A percentile compares a stretch with the other conserved stretches of the same genome.
These are phyloP conservation scores for Lactifluus subvellereus DNA, from an alignment of 768 basidiomycete genomes.

Conservation along the genomic window DNA sequence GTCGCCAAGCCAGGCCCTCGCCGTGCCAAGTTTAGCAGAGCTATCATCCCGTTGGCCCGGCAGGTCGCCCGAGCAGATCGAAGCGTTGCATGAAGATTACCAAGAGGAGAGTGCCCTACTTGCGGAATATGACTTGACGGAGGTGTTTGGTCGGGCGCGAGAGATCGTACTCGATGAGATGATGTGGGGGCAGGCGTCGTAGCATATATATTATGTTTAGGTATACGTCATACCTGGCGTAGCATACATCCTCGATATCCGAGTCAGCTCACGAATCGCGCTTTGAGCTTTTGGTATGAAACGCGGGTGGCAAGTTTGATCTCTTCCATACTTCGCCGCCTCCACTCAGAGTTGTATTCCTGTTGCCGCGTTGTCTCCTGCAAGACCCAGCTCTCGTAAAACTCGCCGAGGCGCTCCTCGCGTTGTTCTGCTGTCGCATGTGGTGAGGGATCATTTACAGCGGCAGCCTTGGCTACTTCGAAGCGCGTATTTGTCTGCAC, in stretches of 20 bases:
- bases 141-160: conserved; percentile 55
- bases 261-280: conserved; percentile 25
- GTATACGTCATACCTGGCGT: not conserved
- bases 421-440: conserved; percentile 46
- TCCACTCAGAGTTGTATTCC: conserved; percentile 62
- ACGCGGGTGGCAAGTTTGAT: conserved; percentile 57
- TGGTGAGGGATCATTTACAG: conserved; percentile 51
- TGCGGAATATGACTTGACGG: conserved; percentile 49
- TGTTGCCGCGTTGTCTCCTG: conserved; percentile 57
- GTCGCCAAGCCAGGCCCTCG: conserved; percentile 51
- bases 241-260: conserved; percentile 2
- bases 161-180: conserved; percentile 54
- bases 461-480: conserved; percentile 56
- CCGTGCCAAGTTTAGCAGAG: conserved; percentile 52
- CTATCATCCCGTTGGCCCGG: conserved; percentile 71
- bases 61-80: conserved; percentile 58
- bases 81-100: conserved; percentile 55
- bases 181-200: conserved; percentile 30
- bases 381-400: conserved; percentile 68
- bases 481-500: conserved; percentile 78
- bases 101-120: conserved; percentile 54
- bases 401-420: conserved; percentile 65
- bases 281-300: conserved; percentile 35
- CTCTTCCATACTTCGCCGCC: conserved; percentile 50
- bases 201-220: not conserved